Evolutionary conservation across 257 asterid species (phyloP).

Genomic region (Nicotiana obtusifolia): DNA sequence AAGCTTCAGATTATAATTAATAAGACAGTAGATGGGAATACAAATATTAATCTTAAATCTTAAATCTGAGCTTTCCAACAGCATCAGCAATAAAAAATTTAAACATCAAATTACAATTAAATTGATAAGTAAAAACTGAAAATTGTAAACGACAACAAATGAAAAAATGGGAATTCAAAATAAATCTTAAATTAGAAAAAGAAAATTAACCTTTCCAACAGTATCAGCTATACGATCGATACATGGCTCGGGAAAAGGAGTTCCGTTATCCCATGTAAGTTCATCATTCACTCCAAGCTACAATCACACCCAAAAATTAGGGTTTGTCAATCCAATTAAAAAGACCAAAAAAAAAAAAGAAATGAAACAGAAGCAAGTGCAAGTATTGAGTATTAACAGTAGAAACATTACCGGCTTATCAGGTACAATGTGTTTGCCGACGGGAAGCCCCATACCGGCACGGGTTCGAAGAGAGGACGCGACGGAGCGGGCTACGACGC

Average conservation of each 20-base stretch:
- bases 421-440: slow-evolving; percentile 88
- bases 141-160: background rate
- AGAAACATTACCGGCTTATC: slow-evolving; percentile 56
- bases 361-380: background rate
- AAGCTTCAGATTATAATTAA: too few relatives aligned
- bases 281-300: slow-evolving; percentile 81
- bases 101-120: background rate
- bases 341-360: background rate
- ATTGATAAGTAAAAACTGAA: background rate
- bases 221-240: slow-evolving; percentile 91
- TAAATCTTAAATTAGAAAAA: background rate
- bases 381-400: background rate
- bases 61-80: background rate
- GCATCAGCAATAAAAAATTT: background rate
- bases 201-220: slow-evolving; percentile 63
- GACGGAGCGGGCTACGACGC: slow-evolving; percentile 62
- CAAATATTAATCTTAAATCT: background rate
- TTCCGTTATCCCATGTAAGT: slow-evolving; percentile 86
- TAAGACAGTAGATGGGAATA: background rate
- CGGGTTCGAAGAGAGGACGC: slow-evolving; percentile 75
- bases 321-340: background rate
- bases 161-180: background rate
- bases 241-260: slow-evolving; percentile 91
- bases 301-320: background rate
- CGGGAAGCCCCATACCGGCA: slow-evolving; percentile 95